Evolutionary conservation across 2,329 filamentous ascomycete genomes (phyloP).

Genomic region (Aspergillus sp.): DNA sequence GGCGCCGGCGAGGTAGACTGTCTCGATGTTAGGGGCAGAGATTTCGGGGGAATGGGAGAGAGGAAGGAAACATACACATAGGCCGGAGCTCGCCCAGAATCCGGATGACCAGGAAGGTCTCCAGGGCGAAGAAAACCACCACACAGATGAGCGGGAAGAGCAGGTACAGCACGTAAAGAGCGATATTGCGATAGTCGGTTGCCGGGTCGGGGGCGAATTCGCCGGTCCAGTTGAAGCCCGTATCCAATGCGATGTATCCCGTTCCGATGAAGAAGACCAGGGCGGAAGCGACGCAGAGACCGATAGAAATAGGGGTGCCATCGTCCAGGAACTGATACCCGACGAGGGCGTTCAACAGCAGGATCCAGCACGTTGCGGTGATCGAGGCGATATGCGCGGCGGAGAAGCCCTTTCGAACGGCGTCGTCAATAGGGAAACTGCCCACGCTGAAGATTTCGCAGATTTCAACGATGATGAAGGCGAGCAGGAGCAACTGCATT

Average conservation of each 20-base stretch:
- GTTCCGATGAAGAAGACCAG: conserved; percentile 78
- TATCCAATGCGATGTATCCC: conserved; percentile 94
- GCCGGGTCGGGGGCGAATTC: conserved; percentile 66
- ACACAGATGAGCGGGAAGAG: conserved; percentile 85
- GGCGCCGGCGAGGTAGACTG: conserved; percentile 72
- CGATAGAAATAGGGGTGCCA: conserved; percentile 80
- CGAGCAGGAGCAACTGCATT: conserved; percentile 89
- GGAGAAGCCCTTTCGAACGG: conserved; percentile 74
- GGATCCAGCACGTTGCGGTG: conserved; percentile 81
- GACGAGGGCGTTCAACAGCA: conserved; percentile 87
- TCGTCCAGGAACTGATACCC: conserved; percentile 94
- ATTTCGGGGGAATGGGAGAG: neutral
- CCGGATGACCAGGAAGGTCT: conserved; percentile 77
- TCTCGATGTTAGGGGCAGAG: conserved; percentile 3
- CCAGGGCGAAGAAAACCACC: conserved; percentile 81
- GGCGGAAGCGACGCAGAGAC: conserved; percentile 70
- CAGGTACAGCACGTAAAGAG: conserved; percentile 92
- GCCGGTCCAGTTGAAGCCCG: conserved; percentile 79
- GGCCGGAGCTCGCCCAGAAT: conserved; percentile 85
- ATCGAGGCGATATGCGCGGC: conserved; percentile 90
- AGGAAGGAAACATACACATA: conserved; percentile 63
- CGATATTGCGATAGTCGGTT: conserved; percentile 67
- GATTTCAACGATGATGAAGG: conserved; percentile 83
- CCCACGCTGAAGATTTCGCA: conserved; percentile 97
- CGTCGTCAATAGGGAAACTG: conserved; percentile 72